Evolutionary conservation across 1,284 basidiomycete species (phyloP).

Genomic region (Vanrija pseudolonga): DNA sequence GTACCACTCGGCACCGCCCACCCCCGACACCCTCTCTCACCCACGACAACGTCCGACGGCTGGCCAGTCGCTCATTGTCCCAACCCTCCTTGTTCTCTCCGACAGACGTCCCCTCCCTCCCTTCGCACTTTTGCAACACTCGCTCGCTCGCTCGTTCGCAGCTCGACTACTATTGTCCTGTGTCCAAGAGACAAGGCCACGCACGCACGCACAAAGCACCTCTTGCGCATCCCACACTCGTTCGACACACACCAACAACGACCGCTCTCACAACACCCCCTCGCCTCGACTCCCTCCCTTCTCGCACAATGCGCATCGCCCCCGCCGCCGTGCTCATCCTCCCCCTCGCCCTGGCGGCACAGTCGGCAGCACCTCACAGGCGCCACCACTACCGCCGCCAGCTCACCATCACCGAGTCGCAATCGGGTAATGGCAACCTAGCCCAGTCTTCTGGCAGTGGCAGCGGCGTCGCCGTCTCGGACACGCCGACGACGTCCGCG

Average conservation of each 20-base stretch:
- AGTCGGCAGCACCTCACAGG: not conserved
- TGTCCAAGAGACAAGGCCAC: not conserved
- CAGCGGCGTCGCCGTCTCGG: not conserved
- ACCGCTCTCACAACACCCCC: too few relatives aligned
- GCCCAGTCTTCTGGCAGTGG: not conserved
- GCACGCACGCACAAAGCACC: not conserved
- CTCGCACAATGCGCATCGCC: not conserved
- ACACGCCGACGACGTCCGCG: not conserved
- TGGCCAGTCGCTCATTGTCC: too few relatives aligned
- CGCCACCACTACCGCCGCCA: not conserved
- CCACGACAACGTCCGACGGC: too few relatives aligned
- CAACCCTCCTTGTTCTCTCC: too few relatives aligned
- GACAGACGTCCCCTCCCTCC: too few relatives aligned
- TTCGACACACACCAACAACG: not conserved
- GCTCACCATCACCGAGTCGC: too few relatives aligned
- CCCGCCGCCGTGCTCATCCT: constrained; percentile 17
- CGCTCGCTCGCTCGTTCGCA: too few relatives aligned
- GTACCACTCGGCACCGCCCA: too few relatives aligned
- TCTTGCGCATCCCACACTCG: not conserved
- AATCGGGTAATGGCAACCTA: too few relatives aligned
- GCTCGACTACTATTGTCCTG: not conserved
- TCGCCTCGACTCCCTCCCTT: not conserved
- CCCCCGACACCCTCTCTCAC: too few relatives aligned
- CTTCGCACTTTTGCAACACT: too few relatives aligned
- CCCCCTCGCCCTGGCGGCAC: constrained; percentile 14